These are phyloP conservation scores for Lentinula edodes DNA, from an alignment of 768 basidiomycete genomes.

Conservation along the genomic window DNA sequence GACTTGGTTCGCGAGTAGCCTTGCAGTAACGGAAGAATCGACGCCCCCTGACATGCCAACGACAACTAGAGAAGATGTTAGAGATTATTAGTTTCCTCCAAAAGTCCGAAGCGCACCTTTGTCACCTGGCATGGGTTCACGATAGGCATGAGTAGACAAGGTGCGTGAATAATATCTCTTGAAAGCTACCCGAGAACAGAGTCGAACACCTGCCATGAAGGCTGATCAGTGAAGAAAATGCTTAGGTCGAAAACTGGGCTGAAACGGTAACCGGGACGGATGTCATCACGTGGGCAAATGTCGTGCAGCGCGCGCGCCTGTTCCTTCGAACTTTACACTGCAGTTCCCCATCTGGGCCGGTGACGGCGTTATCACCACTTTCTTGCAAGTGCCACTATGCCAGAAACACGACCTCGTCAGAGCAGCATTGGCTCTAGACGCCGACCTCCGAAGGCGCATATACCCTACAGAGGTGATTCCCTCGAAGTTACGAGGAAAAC, in stretches of 20 bases:
- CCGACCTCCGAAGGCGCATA: slow-evolving; percentile 58
- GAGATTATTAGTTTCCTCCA: not conserved
- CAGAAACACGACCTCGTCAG: slow-evolving; percentile 32
- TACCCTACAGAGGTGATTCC: slow-evolving; percentile 77
- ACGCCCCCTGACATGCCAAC: slow-evolving; percentile 96
- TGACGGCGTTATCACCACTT: not conserved
- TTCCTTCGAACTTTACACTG: not conserved
- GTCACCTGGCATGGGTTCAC: not conserved
- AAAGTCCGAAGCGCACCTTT: not conserved
- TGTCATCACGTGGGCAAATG: not conserved
- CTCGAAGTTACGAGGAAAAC: slow-evolving; percentile 77
- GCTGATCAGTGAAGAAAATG: not conserved
- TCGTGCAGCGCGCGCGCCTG: not conserved
- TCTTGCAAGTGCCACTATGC: not conserved
- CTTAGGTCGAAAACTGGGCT: not conserved
- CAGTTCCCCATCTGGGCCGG: not conserved
- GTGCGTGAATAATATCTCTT: not conserved
- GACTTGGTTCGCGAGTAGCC: slow-evolving; percentile 65
- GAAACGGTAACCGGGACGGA: not conserved
- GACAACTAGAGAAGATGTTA: slow-evolving; percentile 48
- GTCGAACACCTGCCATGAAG: not conserved
- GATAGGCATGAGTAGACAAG: not conserved
- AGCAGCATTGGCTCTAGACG: slow-evolving; percentile 47
- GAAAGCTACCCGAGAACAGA: not conserved
- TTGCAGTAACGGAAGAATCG: slow-evolving; percentile 88